Evolutionary conservation across 192 early-diverging fungal genomes (phyloP).

Genomic region (Thamnidium elegans): DNA sequence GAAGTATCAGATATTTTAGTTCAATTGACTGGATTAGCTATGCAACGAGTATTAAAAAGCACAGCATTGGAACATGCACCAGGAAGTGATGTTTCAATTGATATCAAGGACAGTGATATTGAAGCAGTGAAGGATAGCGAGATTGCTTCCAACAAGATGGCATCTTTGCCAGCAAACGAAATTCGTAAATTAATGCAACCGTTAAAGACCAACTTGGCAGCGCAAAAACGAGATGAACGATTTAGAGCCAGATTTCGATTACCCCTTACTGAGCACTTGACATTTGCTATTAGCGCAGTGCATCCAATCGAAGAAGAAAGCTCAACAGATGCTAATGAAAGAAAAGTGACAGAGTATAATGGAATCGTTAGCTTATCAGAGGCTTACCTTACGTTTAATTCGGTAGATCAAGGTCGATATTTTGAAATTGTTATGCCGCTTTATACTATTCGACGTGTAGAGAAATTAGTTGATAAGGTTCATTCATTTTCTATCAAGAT

Average conservation of each 20-base stretch:
- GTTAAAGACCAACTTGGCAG: constrained; percentile 58
- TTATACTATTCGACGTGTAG: constrained; percentile 77
- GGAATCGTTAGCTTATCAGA: constrained; percentile 75
- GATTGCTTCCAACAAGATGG: not conserved
- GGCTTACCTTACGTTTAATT: constrained; percentile 72
- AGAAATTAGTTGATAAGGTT: constrained; percentile 58
- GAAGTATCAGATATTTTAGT: constrained; percentile 79
- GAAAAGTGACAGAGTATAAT: constrained; percentile 36
- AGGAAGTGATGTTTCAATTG: constrained; percentile 29
- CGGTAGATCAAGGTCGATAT: constrained; percentile 46
- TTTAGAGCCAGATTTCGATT: constrained; percentile 81
- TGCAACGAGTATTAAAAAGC: constrained; percentile 74
- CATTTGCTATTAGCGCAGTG: constrained; percentile 60
- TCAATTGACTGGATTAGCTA: constrained; percentile 73
- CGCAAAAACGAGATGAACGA: constrained; percentile 74
- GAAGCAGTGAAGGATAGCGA: not conserved
- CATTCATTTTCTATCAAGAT: constrained; percentile 23
- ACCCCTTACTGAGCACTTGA: constrained; percentile 72
- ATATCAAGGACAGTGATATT: constrained; percentile 5
- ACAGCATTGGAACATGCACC: constrained; percentile 68
- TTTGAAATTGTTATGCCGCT: constrained; percentile 72
- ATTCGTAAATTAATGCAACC: constrained; percentile 41
- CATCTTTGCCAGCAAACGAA: not conserved
- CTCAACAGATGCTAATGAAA: not conserved
- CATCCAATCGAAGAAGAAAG: constrained; percentile 54